These are phyloP conservation scores for Aureobasidium vineae DNA, from an alignment of 2,329 filamentous ascomycete genomes.

Conservation along the genomic window DNA sequence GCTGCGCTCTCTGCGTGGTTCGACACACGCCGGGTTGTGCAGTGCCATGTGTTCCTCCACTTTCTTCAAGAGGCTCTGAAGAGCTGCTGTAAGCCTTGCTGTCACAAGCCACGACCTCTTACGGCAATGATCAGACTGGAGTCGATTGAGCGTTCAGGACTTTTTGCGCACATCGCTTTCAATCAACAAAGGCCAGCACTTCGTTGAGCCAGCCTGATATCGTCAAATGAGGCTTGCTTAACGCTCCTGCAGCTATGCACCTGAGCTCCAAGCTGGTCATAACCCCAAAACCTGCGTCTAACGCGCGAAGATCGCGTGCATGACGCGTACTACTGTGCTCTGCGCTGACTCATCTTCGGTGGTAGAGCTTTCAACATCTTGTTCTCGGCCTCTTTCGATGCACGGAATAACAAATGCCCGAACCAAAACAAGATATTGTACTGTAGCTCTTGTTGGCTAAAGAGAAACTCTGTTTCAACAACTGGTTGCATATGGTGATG, in stretches of 20 bases:
- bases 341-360: slow-evolving; percentile 7
- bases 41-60: slow-evolving; percentile 18
- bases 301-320: slow-evolving; percentile 24
- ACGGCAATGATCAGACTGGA: not conserved
- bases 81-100: not conserved
- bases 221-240: slow-evolving; percentile 8
- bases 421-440: not conserved
- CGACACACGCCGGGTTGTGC: slow-evolving; percentile 19
- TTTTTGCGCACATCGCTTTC: not conserved
- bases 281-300: slow-evolving; percentile 13
- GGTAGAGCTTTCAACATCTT: not conserved
- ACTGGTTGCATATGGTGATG: too few species aligned
- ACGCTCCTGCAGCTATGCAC: slow-evolving; percentile 23
- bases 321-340: slow-evolving; percentile 20
- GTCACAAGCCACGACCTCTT: not conserved
- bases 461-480: not conserved
- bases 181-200: not conserved
- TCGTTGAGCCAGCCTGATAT: not conserved
- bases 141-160: not conserved
- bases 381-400: not conserved
- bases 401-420: not conserved
- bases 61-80: not conserved
- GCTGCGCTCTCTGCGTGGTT: slow-evolving; percentile 20
- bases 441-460: not conserved
- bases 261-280: slow-evolving; percentile 13